Conservation (phyloP, 1,139 yeast genomes). For the Taphrina deformans region DNA sequence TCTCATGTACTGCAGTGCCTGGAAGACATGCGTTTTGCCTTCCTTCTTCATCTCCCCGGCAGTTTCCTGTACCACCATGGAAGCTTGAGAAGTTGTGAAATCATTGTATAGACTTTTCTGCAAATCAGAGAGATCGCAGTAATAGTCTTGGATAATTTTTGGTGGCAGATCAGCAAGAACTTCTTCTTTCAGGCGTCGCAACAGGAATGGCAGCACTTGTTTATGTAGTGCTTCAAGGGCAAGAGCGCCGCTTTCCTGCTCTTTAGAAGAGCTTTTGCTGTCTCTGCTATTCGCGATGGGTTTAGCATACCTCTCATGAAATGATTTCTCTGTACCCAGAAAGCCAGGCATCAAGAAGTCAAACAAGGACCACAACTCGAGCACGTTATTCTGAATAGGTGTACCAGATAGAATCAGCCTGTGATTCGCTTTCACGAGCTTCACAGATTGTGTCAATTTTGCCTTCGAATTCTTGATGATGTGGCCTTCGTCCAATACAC, state of each 20-base stretch:
- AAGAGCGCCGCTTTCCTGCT: constrained; percentile 94
- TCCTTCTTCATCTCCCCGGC: constrained; percentile 51
- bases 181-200: constrained; percentile 93
- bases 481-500: constrained; percentile 97
- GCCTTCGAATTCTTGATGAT: constrained; percentile 90
- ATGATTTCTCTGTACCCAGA: constrained; percentile 88
- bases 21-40: constrained; percentile 90
- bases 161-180: constrained; percentile 96
- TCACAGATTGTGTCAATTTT: constrained; percentile 84
- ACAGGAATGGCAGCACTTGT: constrained; percentile 93
- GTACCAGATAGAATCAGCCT: constrained; percentile 91
- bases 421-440: constrained; percentile 78
- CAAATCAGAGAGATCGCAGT: constrained; percentile 88
- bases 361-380: constrained; percentile 95
- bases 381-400: constrained; percentile 94
- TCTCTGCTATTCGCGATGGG: constrained; percentile 95
- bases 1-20: constrained; percentile 95
- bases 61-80: constrained; percentile 54
- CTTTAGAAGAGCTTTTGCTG: constrained; percentile 86
- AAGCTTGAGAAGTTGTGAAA: constrained; percentile 85
- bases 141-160: constrained; percentile 95
- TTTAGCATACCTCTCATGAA: constrained; percentile 92
- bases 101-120: constrained; percentile 86
- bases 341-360: constrained; percentile 99
- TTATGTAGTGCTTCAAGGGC: constrained; percentile 95